Conservation (phyloP, 2,329 filamentous ascomycete genomes). For the Trichoderma citrinoviride region DNA sequence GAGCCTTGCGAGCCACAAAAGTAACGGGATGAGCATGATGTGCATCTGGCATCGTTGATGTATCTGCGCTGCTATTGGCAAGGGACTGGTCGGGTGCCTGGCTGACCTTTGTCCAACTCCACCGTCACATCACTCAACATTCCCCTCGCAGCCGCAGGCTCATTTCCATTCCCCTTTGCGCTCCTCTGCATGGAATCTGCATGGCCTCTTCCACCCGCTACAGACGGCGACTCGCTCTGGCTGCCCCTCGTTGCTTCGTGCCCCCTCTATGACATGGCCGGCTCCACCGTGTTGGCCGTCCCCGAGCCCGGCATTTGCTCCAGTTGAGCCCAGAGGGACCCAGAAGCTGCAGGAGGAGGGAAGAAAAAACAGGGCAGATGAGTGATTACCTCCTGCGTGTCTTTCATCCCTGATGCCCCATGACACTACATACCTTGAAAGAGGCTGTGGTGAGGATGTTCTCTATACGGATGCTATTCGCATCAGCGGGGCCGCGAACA, state of each 20-base stretch:
- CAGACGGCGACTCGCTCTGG: background rate
- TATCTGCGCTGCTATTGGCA: conserved; percentile 14
- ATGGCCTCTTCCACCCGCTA: background rate
- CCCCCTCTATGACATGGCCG: conserved; percentile 14
- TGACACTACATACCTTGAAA: background rate
- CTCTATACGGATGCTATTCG: background rate
- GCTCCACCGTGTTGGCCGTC: conserved; percentile 7
- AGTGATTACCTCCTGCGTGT: background rate
- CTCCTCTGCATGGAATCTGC: background rate
- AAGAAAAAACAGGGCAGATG: conserved; percentile 11
- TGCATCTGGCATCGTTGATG: background rate
- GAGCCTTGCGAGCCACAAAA: background rate
- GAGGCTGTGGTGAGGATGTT: background rate
- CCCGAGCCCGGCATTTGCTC: conserved; percentile 4
- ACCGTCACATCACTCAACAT: conserved; percentile 13
- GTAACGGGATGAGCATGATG: background rate
- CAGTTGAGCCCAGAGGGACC: background rate
- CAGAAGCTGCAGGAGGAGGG: background rate
- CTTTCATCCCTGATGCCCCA: background rate
- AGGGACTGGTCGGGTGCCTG: conserved; percentile 11
- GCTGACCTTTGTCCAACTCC: conserved; percentile 17
- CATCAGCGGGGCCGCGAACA: background rate
- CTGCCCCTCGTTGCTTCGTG: conserved; percentile 13
- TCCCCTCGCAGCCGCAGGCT: background rate
- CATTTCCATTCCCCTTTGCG: background rate